Conservation (phyloP, 163 green algal genomes). For the Volvox carteri region DNA sequence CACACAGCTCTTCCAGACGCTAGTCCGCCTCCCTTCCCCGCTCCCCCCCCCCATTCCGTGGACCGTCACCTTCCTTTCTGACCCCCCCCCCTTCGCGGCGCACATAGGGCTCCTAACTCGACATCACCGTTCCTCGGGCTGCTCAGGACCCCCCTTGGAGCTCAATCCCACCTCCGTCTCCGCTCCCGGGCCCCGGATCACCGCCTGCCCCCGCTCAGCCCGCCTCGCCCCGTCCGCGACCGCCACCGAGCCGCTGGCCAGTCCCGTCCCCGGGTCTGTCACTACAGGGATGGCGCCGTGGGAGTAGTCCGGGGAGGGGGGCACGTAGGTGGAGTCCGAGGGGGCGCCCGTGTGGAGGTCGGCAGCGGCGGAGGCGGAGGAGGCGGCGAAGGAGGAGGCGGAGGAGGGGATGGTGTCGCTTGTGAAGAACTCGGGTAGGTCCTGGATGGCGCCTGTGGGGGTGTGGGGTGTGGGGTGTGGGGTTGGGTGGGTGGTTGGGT, state of each 20-base stretch:
- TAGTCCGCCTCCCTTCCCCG: no score
- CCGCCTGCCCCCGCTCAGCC: not conserved
- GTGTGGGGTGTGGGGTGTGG: not conserved
- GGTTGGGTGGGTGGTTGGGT: no score
- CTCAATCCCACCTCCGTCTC: constrained; percentile 1
- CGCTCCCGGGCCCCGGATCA: constrained; percentile 8
- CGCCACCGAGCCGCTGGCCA: constrained; percentile 12
- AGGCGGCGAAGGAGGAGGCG: not conserved
- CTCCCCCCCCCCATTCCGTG: no score
- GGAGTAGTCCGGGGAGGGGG: constrained; percentile 22
- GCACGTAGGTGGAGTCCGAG: not conserved
- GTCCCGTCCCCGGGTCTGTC: constrained; percentile 18
- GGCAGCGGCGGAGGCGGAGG: not conserved
- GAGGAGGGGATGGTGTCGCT: not conserved
- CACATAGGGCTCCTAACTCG: no score
- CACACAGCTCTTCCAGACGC: no score
- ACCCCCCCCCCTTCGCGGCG: no score
- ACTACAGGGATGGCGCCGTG: constrained; percentile 30
- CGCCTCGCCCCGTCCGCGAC: not conserved
- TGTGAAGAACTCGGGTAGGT: constrained; percentile 31
- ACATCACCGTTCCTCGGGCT: no score
- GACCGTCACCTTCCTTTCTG: no score
- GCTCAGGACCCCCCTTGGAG: not conserved
- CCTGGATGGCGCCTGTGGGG: not conserved
- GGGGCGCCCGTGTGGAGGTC: constrained; percentile 19